Evolutionary conservation across 345 rosid genomes (phyloP).

Genomic region (Isatis tinctoria): DNA sequence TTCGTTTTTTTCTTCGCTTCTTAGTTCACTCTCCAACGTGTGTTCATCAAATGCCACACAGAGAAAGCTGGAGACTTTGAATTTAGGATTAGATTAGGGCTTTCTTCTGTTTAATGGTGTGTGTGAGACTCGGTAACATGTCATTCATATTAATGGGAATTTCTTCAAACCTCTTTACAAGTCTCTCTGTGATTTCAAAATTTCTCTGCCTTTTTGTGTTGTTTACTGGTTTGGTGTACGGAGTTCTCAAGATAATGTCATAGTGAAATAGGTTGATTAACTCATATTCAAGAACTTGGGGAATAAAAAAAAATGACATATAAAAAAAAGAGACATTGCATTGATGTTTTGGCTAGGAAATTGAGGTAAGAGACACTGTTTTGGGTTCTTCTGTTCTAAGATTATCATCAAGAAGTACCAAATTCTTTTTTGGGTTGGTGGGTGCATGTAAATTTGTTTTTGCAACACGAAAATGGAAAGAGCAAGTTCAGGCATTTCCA

Average conservation of each 20-base stretch:
- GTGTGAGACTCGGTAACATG: background rate
- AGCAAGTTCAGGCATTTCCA: background rate
- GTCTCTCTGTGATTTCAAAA: background rate
- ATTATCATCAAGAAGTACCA: background rate
- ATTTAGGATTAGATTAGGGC: background rate
- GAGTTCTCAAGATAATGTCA: background rate
- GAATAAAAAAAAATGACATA: no score
- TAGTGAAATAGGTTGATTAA: background rate
- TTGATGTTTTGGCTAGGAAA: constrained; percentile 8
- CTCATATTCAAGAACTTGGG: background rate
- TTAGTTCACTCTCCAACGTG: constrained; percentile 2
- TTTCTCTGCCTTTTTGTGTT: constrained; percentile 1
- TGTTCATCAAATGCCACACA: constrained; percentile 11
- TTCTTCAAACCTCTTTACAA: constrained; percentile 3
- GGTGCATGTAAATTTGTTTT: background rate
- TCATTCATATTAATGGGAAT: constrained; percentile 6
- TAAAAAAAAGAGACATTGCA: background rate
- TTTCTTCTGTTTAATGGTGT: constrained; percentile 20
- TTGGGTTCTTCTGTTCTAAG: background rate
- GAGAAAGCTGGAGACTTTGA: constrained; percentile 26
- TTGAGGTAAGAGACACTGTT: background rate
- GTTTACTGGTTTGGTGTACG: constrained; percentile 6
- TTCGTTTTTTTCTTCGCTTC: background rate
- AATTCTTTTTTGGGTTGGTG: background rate
- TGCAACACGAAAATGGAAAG: constrained; percentile 11